A percentile compares a stretch with the other conserved stretches of the same genome.
These are phyloP conservation scores for Echites panduratus DNA, from an alignment of 257 asterid genomes.

Conservation along the genomic window DNA sequence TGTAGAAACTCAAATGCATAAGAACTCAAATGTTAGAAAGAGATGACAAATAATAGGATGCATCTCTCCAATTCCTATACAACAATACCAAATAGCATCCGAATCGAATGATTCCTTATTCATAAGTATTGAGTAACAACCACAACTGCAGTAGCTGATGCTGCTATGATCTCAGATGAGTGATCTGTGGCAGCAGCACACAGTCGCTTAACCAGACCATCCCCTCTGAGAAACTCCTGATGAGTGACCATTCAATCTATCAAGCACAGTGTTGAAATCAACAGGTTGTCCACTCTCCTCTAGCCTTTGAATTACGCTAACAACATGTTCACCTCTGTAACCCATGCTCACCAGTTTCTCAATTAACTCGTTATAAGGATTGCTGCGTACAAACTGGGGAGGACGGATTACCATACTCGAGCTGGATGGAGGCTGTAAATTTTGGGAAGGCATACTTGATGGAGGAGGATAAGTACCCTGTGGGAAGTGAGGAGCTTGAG, in stretches of 20 bases:
- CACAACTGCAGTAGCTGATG: neutral
- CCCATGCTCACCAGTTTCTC: conserved; percentile 93
- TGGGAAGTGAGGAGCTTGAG: conserved; percentile 60
- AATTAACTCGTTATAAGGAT: conserved; percentile 69
- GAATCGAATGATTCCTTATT: conserved; percentile 16
- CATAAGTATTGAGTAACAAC: neutral
- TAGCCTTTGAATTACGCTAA: conserved; percentile 66
- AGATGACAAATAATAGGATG: conserved; percentile 25
- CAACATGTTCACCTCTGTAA: conserved; percentile 67
- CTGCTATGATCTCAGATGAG: neutral
- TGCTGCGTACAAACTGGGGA: conserved; percentile 49
- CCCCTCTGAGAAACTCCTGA: conserved; percentile 82
- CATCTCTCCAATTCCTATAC: conserved; percentile 22
- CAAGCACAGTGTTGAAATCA: conserved; percentile 74
- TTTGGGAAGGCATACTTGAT: conserved; percentile 42
- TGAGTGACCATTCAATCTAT: conserved; percentile 69
- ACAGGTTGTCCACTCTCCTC: conserved; percentile 88
- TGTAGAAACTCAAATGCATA: neutral
- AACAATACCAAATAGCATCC: conserved; percentile 3
- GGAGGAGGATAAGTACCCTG: conserved; percentile 75
- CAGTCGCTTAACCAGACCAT: conserved; percentile 46
- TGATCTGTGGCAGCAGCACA: too few relatives aligned
- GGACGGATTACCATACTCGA: conserved; percentile 35
- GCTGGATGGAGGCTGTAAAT: conserved; percentile 43
- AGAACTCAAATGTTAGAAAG: conserved; percentile 6